These are phyloP conservation scores for Brasilioporus rufonigricans DNA, from an alignment of 768 basidiomycete species.

Conservation along the genomic window DNA sequence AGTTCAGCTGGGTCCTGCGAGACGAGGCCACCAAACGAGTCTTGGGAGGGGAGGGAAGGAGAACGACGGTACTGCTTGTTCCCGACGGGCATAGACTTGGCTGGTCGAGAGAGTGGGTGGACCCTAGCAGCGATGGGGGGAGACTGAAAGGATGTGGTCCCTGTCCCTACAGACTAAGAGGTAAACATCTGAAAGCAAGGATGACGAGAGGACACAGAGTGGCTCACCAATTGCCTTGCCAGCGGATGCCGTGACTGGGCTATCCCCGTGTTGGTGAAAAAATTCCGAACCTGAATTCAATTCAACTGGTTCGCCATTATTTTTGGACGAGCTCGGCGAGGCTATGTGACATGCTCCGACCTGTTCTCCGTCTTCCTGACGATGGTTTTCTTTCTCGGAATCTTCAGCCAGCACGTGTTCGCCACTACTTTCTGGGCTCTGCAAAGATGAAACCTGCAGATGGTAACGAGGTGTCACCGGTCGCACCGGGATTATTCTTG, in stretches of 20 bases:
- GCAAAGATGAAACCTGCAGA: slow-evolving; percentile 29
- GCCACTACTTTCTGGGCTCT: slow-evolving; percentile 2
- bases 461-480: slow-evolving; percentile 48
- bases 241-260: slow-evolving; percentile 28
- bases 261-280: slow-evolving; percentile 23
- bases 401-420: slow-evolving; percentile 38
- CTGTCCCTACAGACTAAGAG: slow-evolving; percentile 28
- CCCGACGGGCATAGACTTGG: slow-evolving; percentile 24
- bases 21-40: slow-evolving; percentile 60
- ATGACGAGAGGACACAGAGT: slow-evolving; percentile 20
- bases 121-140: slow-evolving; percentile 18
- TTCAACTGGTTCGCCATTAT: slow-evolving; percentile 20
- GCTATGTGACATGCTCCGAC: slow-evolving; percentile 11
- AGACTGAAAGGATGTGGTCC: slow-evolving; percentile 35
- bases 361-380: slow-evolving; percentile 18
- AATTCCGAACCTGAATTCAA: slow-evolving; percentile 23
- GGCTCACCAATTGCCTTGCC: slow-evolving; percentile 33
- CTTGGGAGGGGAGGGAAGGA: slow-evolving; percentile 47
- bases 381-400: slow-evolving; percentile 36
- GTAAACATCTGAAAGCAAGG: slow-evolving; percentile 25
- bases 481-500: slow-evolving; percentile 35
- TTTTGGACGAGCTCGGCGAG: slow-evolving; percentile 26
- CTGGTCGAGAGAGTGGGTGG: slow-evolving; percentile 15
- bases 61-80: slow-evolving; percentile 30
- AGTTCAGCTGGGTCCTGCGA: slow-evolving; percentile 46